Evolutionary conservation across 352 stramenopile species (phyloP).

Genomic region (Globisporangium viniferum): DNA sequence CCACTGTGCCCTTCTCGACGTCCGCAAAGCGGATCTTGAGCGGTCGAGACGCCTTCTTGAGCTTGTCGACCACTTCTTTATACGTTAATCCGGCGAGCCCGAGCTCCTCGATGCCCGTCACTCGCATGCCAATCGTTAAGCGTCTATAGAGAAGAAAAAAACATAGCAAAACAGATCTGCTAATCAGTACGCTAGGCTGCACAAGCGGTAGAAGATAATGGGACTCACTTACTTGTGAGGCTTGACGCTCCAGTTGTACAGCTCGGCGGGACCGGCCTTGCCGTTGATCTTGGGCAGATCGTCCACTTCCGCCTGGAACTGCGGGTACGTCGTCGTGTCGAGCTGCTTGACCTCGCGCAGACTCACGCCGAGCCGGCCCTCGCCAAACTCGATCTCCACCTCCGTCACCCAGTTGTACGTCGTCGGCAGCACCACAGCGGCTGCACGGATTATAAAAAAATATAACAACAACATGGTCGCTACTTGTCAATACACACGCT

Average conservation of each 20-base stretch:
- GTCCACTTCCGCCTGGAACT: conserved; percentile 88
- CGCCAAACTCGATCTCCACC: conserved; percentile 85
- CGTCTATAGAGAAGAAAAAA: conserved; percentile 23
- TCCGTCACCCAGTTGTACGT: conserved; percentile 80
- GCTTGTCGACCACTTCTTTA: conserved; percentile 74
- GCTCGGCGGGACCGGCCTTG: conserved; percentile 78
- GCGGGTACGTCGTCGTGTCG: conserved; percentile 72
- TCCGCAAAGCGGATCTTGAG: conserved; percentile 82
- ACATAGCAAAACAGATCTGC: not conserved
- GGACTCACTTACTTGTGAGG: conserved; percentile 40
- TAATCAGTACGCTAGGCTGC: not conserved
- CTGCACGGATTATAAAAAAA: not conserved
- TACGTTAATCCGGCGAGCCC: conserved; percentile 75
- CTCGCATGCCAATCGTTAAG: conserved; percentile 79
- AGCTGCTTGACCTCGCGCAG: conserved; percentile 72
- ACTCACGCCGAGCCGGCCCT: conserved; percentile 78
- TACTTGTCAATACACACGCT: not conserved
- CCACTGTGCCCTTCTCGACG: conserved; percentile 70
- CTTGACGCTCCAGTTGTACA: conserved; percentile 90
- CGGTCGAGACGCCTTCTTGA: conserved; percentile 69
- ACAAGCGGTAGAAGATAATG: not conserved
- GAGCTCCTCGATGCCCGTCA: conserved; percentile 73
- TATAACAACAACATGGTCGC: not conserved
- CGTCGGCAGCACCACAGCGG: conserved; percentile 26
- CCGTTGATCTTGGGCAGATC: conserved; percentile 85